Evolutionary conservation across 2,329 filamentous ascomycete species (phyloP).

Genomic region (Dichotomopilus funicola): DNA sequence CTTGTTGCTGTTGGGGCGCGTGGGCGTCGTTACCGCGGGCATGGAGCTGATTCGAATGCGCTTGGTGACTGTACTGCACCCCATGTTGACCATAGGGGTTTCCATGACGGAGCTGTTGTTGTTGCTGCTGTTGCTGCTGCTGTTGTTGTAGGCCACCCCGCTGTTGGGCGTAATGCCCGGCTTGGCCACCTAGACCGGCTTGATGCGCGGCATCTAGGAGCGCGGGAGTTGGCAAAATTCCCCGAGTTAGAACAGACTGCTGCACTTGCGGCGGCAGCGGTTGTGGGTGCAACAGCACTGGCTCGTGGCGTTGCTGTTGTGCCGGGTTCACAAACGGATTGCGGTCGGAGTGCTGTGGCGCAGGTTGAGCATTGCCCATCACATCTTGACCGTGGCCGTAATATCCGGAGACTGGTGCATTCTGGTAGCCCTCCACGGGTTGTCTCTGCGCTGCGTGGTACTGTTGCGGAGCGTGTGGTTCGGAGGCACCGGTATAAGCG

Average conservation of each 20-base stretch:
- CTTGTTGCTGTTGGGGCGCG: slow-evolving; percentile 20
- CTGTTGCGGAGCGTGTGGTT: slow-evolving; percentile 53
- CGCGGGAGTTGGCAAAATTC: slow-evolving; percentile 32
- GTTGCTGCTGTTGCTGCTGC: slow-evolving; percentile 26
- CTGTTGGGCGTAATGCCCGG: background rate
- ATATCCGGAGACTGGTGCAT: slow-evolving; percentile 40
- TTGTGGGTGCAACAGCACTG: slow-evolving; percentile 38
- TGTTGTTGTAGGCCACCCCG: background rate
- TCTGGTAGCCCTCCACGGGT: slow-evolving; percentile 40
- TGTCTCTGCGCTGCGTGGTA: slow-evolving; percentile 44
- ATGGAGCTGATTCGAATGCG: background rate
- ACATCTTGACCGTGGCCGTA: slow-evolving; percentile 7
- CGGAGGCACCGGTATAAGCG: slow-evolving; percentile 40
- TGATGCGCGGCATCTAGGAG: slow-evolving; percentile 22
- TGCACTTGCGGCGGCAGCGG: slow-evolving; percentile 51
- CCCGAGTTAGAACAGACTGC: slow-evolving; percentile 43
- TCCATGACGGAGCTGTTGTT: background rate
- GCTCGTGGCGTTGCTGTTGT: slow-evolving; percentile 26
- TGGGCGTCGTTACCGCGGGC: slow-evolving; percentile 8
- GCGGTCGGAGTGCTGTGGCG: slow-evolving; percentile 16
- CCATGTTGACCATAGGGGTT: slow-evolving; percentile 25
- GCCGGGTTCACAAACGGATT: slow-evolving; percentile 20
- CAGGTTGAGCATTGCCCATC: slow-evolving; percentile 10
- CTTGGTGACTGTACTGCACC: background rate
- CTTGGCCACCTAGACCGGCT: background rate